Evolutionary conservation across 1,284 basidiomycete genomes (phyloP).

Genomic region (Microbotryum silenes-acaulis): DNA sequence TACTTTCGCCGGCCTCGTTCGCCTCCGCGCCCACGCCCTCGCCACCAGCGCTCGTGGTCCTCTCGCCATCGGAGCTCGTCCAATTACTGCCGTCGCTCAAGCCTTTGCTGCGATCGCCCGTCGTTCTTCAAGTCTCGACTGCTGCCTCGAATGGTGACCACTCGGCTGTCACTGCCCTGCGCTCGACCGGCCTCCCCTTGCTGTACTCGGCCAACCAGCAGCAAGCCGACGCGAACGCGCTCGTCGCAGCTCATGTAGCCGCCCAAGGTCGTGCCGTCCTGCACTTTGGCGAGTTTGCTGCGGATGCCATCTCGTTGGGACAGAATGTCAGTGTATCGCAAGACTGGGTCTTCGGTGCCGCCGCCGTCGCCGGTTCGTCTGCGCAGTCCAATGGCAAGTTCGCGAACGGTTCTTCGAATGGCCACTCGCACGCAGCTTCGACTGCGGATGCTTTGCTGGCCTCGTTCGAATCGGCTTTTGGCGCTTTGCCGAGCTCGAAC

Average conservation of each 20-base stretch:
- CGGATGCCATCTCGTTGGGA: too few relatives aligned
- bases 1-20: conserved; percentile 15
- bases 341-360: too few relatives aligned
- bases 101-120: conserved; percentile 8
- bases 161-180: conserved; percentile 39
- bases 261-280: conserved; percentile 36
- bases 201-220: conserved; percentile 37
- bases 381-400: too few relatives aligned
- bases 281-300: conserved; percentile 32
- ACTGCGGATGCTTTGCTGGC: not conserved
- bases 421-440: not conserved
- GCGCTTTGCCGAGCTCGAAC: conserved; percentile 9
- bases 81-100: conserved; percentile 22
- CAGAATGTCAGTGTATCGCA: too few relatives aligned
- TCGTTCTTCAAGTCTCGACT: conserved; percentile 32
- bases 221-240: conserved; percentile 38
- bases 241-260: conserved; percentile 39
- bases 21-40: too few relatives aligned
- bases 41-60: conserved; percentile 14
- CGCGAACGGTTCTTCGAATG: conserved; percentile 22
- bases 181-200: conserved; percentile 39
- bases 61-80: conserved; percentile 19
- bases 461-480: conserved; percentile 20
- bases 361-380: too few relatives aligned
- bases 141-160: conserved; percentile 33